A percentile compares a stretch with the other conserved stretches of the same genome.
Conservation (phyloP, 495 filamentous ascomycete genomes). For the Talaromyces trachyspermus region DNA sequence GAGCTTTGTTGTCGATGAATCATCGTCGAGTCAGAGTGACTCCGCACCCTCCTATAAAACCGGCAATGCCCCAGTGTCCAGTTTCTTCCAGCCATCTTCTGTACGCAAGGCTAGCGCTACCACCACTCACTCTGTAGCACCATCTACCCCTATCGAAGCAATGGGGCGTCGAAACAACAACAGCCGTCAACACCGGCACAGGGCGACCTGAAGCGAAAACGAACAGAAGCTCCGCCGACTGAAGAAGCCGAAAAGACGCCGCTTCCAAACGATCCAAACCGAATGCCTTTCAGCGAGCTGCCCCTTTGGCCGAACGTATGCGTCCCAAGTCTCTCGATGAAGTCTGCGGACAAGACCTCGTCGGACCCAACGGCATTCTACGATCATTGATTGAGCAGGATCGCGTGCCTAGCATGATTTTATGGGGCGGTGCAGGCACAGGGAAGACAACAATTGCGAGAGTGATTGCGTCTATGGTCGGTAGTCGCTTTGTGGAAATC, state of each 20-base stretch:
- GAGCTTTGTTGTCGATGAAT: constrained; percentile 44
- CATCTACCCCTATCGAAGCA: constrained; percentile 16
- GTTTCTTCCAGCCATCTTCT: constrained; percentile 72
- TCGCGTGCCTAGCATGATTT: constrained; percentile 84
- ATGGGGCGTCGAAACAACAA: constrained; percentile 31
- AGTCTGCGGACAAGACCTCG: constrained; percentile 84
- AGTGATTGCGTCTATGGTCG: constrained; percentile 77
- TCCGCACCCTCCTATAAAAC: constrained; percentile 38
- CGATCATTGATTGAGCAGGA: constrained; percentile 86
- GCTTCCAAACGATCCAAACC: constrained; percentile 54
- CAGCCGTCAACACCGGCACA: constrained; percentile 16
- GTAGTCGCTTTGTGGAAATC: constrained; percentile 87
- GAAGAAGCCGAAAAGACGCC: constrained; percentile 17
- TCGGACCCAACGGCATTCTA: constrained; percentile 74
- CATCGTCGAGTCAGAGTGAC: constrained; percentile 30
- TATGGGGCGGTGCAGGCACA: constrained; percentile 88
- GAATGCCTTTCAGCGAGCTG: constrained; percentile 55
- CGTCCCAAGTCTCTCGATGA: constrained; percentile 78
- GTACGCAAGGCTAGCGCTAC: constrained; percentile 31
- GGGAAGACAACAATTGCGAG: constrained; percentile 96
- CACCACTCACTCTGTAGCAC: constrained; percentile 5
- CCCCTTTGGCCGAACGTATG: constrained; percentile 90
- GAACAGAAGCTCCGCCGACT: constrained; percentile 5
- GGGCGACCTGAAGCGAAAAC: constrained; percentile 13
- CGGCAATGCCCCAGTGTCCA: constrained; percentile 41